A percentile compares a stretch with the other conserved stretches of the same genome.
Conservation (phyloP, 2,329 filamentous ascomycete genomes). For the Pseudogymnoascus sp. region DNA sequence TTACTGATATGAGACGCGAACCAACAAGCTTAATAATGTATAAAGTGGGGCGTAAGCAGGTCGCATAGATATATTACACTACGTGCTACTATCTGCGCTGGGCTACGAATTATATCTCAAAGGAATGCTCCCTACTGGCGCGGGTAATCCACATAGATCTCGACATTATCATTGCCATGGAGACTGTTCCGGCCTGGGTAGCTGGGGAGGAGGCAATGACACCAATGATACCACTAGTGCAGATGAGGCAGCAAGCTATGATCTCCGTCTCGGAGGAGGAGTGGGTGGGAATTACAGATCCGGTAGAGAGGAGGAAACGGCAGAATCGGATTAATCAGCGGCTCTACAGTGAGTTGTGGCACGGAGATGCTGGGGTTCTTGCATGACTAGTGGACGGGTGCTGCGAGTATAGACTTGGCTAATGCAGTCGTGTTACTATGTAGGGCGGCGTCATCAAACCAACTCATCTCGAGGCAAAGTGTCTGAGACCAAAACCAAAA, state of each 20-base stretch:
- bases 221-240: not conserved
- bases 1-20: not conserved
- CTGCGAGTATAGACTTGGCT: not conserved
- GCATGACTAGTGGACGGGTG: not conserved
- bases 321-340: conserved; percentile 26
- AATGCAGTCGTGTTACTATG: not conserved
- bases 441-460: not conserved
- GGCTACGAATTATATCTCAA: not conserved
- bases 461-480: not conserved
- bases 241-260: conserved; percentile 11
- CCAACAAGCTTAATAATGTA: not conserved
- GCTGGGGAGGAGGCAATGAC: not conserved
- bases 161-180: not conserved
- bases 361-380: not conserved
- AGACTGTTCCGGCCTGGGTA: not conserved
- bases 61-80: conserved; percentile 2
- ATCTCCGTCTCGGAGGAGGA: conserved; percentile 22
- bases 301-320: conserved; percentile 22
- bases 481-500: not conserved
- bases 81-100: not conserved
- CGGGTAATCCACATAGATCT: not conserved
- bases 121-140: not conserved
- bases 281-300: conserved; percentile 29
- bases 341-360: conserved; percentile 21
- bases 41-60: not conserved